Base-by-base conservation (phyloP, 768 basidiomycete genomes). In the Hypholoma sublateritium region DNA sequence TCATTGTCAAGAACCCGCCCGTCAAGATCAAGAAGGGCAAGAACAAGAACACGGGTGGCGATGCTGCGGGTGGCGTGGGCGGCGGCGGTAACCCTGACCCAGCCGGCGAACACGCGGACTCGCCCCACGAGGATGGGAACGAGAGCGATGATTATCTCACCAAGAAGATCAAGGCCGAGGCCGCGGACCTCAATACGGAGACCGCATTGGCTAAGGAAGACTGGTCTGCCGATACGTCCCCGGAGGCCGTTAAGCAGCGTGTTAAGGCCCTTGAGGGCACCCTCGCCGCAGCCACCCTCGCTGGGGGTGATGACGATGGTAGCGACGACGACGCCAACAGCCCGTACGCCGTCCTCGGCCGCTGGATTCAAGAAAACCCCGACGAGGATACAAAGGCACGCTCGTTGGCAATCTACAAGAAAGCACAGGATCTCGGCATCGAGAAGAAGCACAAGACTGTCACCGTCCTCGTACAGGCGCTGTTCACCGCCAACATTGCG, bases 1-100 rank as follows among this genome's bases (percentile, higher is more conserved):
- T 93, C 80, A 97, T 99, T 70, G 67, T 98, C 67, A 97, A 95
- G 80, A 99, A 99, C 72, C 97, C 97, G 42, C 96, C 95, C 51
- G 89, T 91, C 77, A 91, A 88, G 65, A 79, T 84, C 53, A 90
- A 87, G 79, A 94, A 89, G 76, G 79, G 78, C 45, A 85, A 83
- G 67, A 82, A 79, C 56, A 85, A 80, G 65, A 85, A 80, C 47
- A 77, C 77, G 41, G 80, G 77, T 49, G 82, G 75, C 47, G 83
- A 74, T 59, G 78, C 78, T 58, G 77, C 76, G 35, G 77, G 74
- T 37, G 74, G 74, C 58, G 76, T 75, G 9, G 80, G 77, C 36
- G 78, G 77, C 4, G 76, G 73, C 22, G 75, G 77, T 5, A 73
- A 74, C 36, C 75, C 75, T 22, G 68, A 71, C 49, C 63, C 64